These are phyloP conservation scores for Saccharomyces hybrid DNA, from an alignment of 1,139 yeast species.

Conservation along the genomic window DNA sequence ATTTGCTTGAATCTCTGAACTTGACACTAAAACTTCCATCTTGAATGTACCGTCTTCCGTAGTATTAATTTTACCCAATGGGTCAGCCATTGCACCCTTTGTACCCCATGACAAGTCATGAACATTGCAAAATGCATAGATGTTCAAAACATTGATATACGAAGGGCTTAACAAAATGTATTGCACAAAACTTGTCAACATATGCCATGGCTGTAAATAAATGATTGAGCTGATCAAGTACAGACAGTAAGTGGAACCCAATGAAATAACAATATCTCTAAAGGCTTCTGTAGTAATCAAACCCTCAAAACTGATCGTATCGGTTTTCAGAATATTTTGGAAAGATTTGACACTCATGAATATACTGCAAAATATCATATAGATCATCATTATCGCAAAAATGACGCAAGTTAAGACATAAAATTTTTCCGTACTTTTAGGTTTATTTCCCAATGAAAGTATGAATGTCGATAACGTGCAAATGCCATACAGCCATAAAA, in stretches of 20 bases:
- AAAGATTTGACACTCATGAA: slow-evolving; percentile 75
- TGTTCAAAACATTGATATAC: slow-evolving; percentile 77
- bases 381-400: slow-evolving; percentile 87
- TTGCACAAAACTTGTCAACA: slow-evolving; percentile 78
- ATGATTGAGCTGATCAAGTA: slow-evolving; percentile 72
- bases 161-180: slow-evolving; percentile 83
- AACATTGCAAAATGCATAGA: slow-evolving; percentile 91
- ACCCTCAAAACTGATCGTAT: slow-evolving; percentile 28
- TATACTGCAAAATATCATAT: slow-evolving; percentile 85
- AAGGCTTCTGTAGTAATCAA: slow-evolving; percentile 52
- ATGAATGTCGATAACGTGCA: slow-evolving; percentile 89
- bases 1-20: slow-evolving; percentile 53
- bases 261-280: slow-evolving; percentile 78
- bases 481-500: slow-evolving; percentile 83
- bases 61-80: slow-evolving; percentile 57
- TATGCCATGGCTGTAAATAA: slow-evolving; percentile 94
- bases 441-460: slow-evolving; percentile 87
- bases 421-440: slow-evolving; percentile 80
- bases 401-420: slow-evolving; percentile 79
- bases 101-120: slow-evolving; percentile 99
- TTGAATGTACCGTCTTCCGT: slow-evolving; percentile 72
- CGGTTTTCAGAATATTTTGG: slow-evolving; percentile 30
- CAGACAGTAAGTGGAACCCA: slow-evolving; percentile 77
- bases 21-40: slow-evolving; percentile 59
- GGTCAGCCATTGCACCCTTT: slow-evolving; percentile 71